These are phyloP conservation scores for Zygosaccharomyces siamensis DNA, from an alignment of 805 yeast genomes.

Conservation along the genomic window DNA sequence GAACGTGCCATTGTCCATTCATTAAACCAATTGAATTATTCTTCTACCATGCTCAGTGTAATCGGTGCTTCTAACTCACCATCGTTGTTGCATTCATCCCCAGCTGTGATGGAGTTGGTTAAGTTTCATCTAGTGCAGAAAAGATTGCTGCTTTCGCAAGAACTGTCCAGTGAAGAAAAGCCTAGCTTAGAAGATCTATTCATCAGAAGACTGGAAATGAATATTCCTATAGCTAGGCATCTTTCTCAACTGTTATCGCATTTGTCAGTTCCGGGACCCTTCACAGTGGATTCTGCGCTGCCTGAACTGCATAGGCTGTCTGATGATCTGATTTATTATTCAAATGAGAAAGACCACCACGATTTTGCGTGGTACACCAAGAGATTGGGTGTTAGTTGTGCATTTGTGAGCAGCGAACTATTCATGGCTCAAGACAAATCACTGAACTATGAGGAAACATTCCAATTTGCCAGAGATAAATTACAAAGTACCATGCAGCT, in stretches of 20 bases:
- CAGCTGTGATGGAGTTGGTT: constrained; percentile 44
- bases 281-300: constrained; percentile 47
- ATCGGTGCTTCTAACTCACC: constrained; percentile 33
- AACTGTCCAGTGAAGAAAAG: constrained; percentile 28
- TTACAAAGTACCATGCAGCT: constrained; percentile 47
- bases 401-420: constrained; percentile 71
- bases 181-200: constrained; percentile 41
- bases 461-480: constrained; percentile 57
- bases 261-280: constrained; percentile 57
- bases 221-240: constrained; percentile 35
- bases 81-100: constrained; percentile 30
- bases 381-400: constrained; percentile 61
- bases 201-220: constrained; percentile 46
- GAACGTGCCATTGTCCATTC: constrained; percentile 32
- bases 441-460: constrained; percentile 49
- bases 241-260: constrained; percentile 44
- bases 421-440: constrained; percentile 76
- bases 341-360: constrained; percentile 66
- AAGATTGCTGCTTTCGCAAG: constrained; percentile 40
- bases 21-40: constrained; percentile 24
- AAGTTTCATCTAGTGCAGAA: constrained; percentile 51
- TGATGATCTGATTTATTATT: constrained; percentile 76
- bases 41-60: constrained; percentile 27
- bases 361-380: constrained; percentile 94
- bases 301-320: constrained; percentile 68